Evolutionary conservation across 2,329 filamentous ascomycete species (phyloP), one percentile per base, ranked within the genome.

Genomic region (Pseudogymnoascus verrucosus): DNA sequence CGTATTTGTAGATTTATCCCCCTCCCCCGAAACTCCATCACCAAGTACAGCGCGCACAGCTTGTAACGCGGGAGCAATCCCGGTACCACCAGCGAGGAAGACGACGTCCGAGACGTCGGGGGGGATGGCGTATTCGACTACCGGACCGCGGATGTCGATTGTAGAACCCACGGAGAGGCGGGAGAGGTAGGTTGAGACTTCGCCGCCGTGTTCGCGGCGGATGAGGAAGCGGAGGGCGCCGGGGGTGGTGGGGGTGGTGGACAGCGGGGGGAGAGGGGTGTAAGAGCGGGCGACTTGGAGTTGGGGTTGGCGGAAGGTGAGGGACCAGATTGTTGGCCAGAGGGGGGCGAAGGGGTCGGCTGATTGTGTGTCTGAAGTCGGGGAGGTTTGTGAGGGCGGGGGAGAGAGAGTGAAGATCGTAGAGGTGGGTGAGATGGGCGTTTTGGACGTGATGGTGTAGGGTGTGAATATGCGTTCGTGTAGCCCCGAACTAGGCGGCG

Each of bases 261-360:
- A 12, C 1, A 34, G 31, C 2, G 85, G 82, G 0, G 91, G 93
- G 0, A 99, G 79, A 0, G 93, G 92, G 3, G 95, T 98, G 76
- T 99, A 99, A 64, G 91, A 87, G 66, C 95, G 80, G 47, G 91
- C 90, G 69, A 99, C 96, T 76, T 97, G 93, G 64, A 98, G 78
- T 74, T 96, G 88, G 19, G 44, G 44, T 39, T 98, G 95, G 77
- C 96, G 96, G 72, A 96, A 86, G 78, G 97, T 89, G 36, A 98
- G 88, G 67, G 89, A 92, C 89, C 91, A 96, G 44, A 96, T 81
- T 4, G 89, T 89, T 63, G 84, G 80, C 84, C 85, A 88, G 23
- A 79, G 80, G 10, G 76, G 69, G 4, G 74, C 70, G 64, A 82
- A 79, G 67, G 66, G 67, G 76, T 67, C 67, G 5, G 47, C 66